These are phyloP conservation scores for Aspergillus bridgeri DNA, from an alignment of 495 filamentous ascomycete species.

Conservation along the genomic window DNA sequence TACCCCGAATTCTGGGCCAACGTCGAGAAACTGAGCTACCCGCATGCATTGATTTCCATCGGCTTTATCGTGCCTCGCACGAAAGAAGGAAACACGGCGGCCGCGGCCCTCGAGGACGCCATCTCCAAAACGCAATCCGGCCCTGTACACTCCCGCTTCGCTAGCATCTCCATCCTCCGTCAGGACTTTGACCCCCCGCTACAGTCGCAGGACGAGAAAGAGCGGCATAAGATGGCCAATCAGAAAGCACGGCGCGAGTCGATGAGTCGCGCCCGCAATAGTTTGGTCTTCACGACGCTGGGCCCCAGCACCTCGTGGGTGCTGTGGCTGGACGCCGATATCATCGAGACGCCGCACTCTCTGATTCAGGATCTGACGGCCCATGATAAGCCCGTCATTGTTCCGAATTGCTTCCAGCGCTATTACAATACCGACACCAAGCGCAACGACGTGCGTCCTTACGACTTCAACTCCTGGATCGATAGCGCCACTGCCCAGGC, in stretches of 20 bases:
- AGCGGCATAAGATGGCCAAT: constrained; percentile 83
- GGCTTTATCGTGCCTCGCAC: constrained; percentile 97
- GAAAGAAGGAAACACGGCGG: constrained; percentile 80
- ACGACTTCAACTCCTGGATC: constrained; percentile 97
- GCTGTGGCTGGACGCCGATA: constrained; percentile 90
- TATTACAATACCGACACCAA: constrained; percentile 71
- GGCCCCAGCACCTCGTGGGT: constrained; percentile 95
- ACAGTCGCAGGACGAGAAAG: constrained; percentile 75
- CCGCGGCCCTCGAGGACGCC: constrained; percentile 74
- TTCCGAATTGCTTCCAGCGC: constrained; percentile 93
- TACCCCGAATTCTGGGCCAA: constrained; percentile 97
- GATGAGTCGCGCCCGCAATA: constrained; percentile 92
- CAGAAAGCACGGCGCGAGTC: constrained; percentile 83
- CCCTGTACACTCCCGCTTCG: constrained; percentile 76
- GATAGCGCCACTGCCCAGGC: constrained; percentile 75
- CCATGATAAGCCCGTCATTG: constrained; percentile 83
- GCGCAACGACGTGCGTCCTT: constrained; percentile 70
- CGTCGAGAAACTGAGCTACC: constrained; percentile 77
- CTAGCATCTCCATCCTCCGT: constrained; percentile 85
- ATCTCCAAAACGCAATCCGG: constrained; percentile 81
- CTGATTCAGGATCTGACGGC: constrained; percentile 89
- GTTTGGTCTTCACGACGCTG: constrained; percentile 92
- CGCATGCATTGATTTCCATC: constrained; percentile 88
- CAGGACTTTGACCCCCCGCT: constrained; percentile 92
- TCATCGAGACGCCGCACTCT: constrained; percentile 79